These are phyloP conservation scores for Eucalyptus caleyi DNA, from an alignment of 345 rosid genomes.

Conservation along the genomic window DNA sequence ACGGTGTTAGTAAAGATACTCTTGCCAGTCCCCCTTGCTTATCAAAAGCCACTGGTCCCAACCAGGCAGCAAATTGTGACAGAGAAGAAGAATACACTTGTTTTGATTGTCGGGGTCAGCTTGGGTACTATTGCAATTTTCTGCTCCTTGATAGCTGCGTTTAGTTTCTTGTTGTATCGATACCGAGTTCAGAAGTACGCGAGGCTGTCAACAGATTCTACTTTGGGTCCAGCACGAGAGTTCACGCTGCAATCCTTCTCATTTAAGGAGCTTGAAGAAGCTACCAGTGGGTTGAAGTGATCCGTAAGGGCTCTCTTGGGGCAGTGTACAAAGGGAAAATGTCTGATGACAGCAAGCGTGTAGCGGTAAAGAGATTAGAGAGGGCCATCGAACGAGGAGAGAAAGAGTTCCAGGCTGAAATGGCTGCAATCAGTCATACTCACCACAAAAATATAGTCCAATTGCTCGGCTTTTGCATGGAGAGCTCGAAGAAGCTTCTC, in stretches of 20 bases:
- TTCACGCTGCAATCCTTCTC: constrained; percentile 1
- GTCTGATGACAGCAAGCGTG: not conserved
- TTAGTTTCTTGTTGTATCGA: not conserved
- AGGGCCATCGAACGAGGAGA: not conserved
- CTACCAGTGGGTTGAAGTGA: constrained; percentile 3
- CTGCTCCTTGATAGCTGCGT: not conserved
- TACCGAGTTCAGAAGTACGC: not conserved
- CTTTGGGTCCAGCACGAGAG: not conserved
- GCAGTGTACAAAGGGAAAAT: constrained; percentile 7
- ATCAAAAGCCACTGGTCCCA: no score
- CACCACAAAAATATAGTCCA: constrained; percentile 17
- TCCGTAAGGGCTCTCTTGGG: not conserved
- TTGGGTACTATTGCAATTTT: not conserved
- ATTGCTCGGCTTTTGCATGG: constrained; percentile 9
- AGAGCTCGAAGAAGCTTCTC: not conserved
- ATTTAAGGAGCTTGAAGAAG: not conserved
- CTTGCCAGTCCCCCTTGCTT: no score
- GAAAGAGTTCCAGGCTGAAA: constrained; percentile 4
- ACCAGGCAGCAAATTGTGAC: fast-evolving
- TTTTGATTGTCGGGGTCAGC: not conserved
- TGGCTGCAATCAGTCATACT: constrained; percentile 3
- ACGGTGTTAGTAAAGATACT: no score
- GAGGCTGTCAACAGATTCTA: not conserved
- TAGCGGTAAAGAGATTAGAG: constrained; percentile 6
- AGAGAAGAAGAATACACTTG: not conserved